These are phyloP conservation scores for Auriculariales sp. DNA, from an alignment of 768 basidiomycete genomes.

Conservation along the genomic window DNA sequence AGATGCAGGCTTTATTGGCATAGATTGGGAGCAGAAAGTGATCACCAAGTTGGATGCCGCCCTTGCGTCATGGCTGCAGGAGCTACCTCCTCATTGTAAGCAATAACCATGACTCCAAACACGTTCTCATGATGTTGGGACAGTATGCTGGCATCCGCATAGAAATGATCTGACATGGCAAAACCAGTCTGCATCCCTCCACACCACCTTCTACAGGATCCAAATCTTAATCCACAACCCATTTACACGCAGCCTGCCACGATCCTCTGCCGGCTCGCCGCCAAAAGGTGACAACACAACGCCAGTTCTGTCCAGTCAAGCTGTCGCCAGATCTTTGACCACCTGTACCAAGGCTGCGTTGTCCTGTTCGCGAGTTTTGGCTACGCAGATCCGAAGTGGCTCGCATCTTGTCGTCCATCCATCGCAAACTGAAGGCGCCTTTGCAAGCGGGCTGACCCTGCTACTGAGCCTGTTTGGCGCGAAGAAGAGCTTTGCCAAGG, in stretches of 20 bases:
- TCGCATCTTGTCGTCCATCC: too few relatives aligned
- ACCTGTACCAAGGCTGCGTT: too few relatives aligned
- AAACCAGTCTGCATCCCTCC: conserved; percentile 42
- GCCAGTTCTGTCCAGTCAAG: too few relatives aligned
- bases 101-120: conserved; percentile 4
- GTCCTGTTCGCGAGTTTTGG: too few relatives aligned
- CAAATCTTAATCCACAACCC: conserved; percentile 60
- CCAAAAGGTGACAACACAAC: too few relatives aligned
- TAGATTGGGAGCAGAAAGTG: conserved; percentile 40
- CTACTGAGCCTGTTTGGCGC: too few relatives aligned
- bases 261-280: too few relatives aligned
- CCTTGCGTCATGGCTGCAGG: conserved; percentile 57
- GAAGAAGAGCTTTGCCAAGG: too few relatives aligned
- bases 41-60: conserved; percentile 54
- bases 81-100: conserved; percentile 54
- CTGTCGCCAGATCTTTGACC: too few relatives aligned
- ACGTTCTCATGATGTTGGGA: conserved; percentile 3
- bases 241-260: conserved; percentile 37
- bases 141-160: conserved; percentile 47
- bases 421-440: too few relatives aligned
- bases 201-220: conserved; percentile 42
- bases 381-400: too few relatives aligned
- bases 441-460: too few relatives aligned
- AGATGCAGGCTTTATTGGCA: conserved; percentile 37
- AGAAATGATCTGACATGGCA: conserved; percentile 33